Percentiles rank a stretch among this genome's conserved stretches.
Evolutionary conservation across 2,329 filamentous ascomycete genomes (phyloP).

Genomic region (Ambrosiella beaveri): DNA sequence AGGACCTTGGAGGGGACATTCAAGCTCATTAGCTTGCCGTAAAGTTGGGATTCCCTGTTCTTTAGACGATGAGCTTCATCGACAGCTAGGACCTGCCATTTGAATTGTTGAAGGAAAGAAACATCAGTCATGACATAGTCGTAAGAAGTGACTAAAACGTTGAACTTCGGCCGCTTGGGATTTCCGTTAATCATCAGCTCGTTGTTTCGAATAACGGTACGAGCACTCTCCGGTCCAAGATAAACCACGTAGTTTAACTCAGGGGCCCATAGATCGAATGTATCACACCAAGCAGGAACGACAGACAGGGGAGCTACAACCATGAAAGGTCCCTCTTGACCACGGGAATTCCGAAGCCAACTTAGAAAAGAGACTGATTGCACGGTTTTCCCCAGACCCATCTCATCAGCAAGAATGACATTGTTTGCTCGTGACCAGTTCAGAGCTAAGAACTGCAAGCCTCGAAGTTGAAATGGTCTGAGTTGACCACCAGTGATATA

Average conservation of each 20-base stretch:
- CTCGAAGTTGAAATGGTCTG: conserved; percentile 82
- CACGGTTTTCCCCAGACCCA: conserved; percentile 96
- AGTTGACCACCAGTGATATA: conserved; percentile 77
- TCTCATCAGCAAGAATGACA: conserved; percentile 94
- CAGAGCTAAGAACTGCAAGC: conserved; percentile 86
- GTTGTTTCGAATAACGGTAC: conserved; percentile 74
- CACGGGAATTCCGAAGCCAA: conserved; percentile 80
- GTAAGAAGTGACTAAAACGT: conserved; percentile 93
- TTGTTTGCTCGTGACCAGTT: conserved; percentile 93
- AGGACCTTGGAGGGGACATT: conserved; percentile 75
- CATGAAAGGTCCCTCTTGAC: conserved; percentile 85
- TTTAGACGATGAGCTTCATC: conserved; percentile 95
- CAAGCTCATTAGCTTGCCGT: conserved; percentile 69
- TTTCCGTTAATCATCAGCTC: conserved; percentile 80
- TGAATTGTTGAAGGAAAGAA: conserved; percentile 70
- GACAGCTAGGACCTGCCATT: conserved; percentile 93
- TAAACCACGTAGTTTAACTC: conserved; percentile 97
- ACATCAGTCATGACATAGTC: conserved; percentile 86
- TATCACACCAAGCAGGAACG: conserved; percentile 95
- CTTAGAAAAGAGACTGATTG: conserved; percentile 95
- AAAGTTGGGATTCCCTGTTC: conserved; percentile 88
- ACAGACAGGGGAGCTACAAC: conserved; percentile 96
- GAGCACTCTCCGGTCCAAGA: conserved; percentile 72
- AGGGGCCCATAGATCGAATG: conserved; percentile 89
- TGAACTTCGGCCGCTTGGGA: conserved; percentile 80